These are phyloP conservation scores for Tieghemostelium lacteum DNA, from an alignment of 78 protist genomes.

Conservation along the genomic window DNA sequence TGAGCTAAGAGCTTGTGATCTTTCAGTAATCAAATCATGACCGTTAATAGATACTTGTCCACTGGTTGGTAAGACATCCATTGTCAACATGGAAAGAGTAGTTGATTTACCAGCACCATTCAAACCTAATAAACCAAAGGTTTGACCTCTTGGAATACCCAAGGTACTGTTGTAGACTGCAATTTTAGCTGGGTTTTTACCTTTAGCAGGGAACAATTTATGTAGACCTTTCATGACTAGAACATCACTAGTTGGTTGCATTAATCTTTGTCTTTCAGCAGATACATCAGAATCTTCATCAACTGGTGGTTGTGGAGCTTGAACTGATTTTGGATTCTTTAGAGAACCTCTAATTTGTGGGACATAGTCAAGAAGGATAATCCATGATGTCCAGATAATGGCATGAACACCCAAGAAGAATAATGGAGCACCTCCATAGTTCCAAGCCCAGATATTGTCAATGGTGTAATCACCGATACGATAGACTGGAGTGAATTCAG, in stretches of 20 bases:
- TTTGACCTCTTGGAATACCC: conserved; percentile 50
- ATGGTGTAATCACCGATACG: neutral
- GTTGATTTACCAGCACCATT: conserved; percentile 91
- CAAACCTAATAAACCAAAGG: conserved; percentile 44
- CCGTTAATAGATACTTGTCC: conserved; percentile 90
- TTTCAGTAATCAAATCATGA: conserved; percentile 11
- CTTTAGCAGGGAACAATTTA: conserved; percentile 30
- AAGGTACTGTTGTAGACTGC: conserved; percentile 47
- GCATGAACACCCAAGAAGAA: conserved; percentile 14
- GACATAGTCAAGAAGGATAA: conserved; percentile 17
- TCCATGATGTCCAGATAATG: conserved; percentile 18
- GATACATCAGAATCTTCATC: conserved; percentile 68
- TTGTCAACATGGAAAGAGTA: conserved; percentile 89
- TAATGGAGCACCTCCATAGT: conserved; percentile 20
- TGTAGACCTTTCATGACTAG: conserved; percentile 7
- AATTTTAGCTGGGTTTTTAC: conserved; percentile 41
- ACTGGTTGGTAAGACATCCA: conserved; percentile 84
- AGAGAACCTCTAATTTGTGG: conserved; percentile 36
- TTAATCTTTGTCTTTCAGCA: conserved; percentile 6
- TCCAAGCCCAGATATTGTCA: conserved; percentile 11
- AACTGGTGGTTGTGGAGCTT: neutral
- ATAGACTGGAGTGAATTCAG: conserved; percentile 22
- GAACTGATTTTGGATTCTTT: conserved; percentile 23
- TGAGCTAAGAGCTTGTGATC: conserved; percentile 35
- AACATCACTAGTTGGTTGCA: neutral